Evolutionary conservation across 306 rosid species (phyloP).

Genomic region (Trifolium subterraneum): DNA sequence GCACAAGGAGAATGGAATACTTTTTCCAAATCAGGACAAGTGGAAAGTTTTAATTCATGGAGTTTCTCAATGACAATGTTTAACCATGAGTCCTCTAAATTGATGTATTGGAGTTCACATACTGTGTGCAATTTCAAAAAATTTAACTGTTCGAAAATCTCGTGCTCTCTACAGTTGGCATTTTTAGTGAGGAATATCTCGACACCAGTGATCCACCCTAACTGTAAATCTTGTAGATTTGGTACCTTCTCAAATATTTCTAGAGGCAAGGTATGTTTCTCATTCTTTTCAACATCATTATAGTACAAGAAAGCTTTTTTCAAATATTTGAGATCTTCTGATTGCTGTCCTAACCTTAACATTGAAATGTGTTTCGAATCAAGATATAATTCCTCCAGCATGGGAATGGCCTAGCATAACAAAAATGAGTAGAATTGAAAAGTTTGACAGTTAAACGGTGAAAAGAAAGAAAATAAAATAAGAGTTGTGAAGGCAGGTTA

Average conservation of each 20-base stretch:
- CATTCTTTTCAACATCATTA: not conserved
- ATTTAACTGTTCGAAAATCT: not conserved
- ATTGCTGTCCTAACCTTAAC: not conserved
- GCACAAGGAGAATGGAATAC: not conserved
- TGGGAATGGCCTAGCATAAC: not conserved
- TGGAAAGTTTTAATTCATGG: fast-evolving
- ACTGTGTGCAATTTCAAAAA: fast-evolving
- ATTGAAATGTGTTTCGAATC: not conserved
- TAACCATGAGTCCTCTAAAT: slow-evolving; percentile 15
- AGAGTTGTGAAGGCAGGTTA: not conserved
- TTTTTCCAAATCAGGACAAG: not conserved
- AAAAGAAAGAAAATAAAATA: not conserved
- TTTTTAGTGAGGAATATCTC: not conserved
- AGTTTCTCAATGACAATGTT: not conserved
- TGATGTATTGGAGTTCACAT: not conserved
- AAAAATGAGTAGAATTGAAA: not conserved
- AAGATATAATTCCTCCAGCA: not conserved
- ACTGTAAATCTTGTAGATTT: fast-evolving
- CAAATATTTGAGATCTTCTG: not conserved
- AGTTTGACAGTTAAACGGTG: not conserved
- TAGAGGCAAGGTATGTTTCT: not conserved
- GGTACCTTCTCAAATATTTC: not conserved
- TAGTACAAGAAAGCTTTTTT: not conserved
- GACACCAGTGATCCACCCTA: not conserved
- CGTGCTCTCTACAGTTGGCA: no score